Percentiles rank a stretch among this genome's conserved stretches.
These are phyloP conservation scores for Fusarium dimerum DNA, from an alignment of 2,329 filamentous ascomycete genomes.

Conservation along the genomic window DNA sequence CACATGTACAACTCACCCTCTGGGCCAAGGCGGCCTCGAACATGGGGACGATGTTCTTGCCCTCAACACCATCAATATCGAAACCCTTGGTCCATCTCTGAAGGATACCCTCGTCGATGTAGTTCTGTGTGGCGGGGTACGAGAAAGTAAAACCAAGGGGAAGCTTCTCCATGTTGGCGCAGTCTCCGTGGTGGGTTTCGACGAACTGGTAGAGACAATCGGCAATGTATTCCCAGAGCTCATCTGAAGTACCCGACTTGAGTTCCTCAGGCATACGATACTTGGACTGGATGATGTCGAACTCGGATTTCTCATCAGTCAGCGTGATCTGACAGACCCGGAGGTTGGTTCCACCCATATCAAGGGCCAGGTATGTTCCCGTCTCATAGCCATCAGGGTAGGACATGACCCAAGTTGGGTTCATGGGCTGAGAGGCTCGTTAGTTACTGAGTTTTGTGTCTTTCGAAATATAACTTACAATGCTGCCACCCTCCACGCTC, in stretches of 20 bases:
- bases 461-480: conserved; percentile 61
- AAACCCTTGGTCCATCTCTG: conserved; percentile 98
- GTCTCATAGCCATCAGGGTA: conserved; percentile 86
- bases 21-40: conserved; percentile 76
- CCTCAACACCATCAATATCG: conserved; percentile 89
- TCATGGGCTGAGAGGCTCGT: conserved; percentile 75
- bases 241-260: conserved; percentile 79
- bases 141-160: conserved; percentile 95
- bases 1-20: conserved; percentile 33
- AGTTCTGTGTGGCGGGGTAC: conserved; percentile 90
- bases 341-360: conserved; percentile 96
- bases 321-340: conserved; percentile 92
- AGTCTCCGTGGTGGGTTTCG: conserved; percentile 76
- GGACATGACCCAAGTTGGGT: conserved; percentile 93
- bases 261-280: conserved; percentile 93
- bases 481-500: conserved; percentile 84
- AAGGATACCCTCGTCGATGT: conserved; percentile 88
- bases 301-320: conserved; percentile 83
- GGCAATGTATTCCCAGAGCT: conserved; percentile 94
- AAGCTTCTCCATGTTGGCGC: conserved; percentile 61
- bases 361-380: conserved; percentile 84
- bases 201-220: conserved; percentile 91
- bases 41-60: conserved; percentile 84
- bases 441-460: conserved; percentile 11
- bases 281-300: conserved; percentile 94